Evolutionary conservation across 2,329 filamentous ascomycete genomes (phyloP).

Genomic region (Aspergillus awamori): DNA sequence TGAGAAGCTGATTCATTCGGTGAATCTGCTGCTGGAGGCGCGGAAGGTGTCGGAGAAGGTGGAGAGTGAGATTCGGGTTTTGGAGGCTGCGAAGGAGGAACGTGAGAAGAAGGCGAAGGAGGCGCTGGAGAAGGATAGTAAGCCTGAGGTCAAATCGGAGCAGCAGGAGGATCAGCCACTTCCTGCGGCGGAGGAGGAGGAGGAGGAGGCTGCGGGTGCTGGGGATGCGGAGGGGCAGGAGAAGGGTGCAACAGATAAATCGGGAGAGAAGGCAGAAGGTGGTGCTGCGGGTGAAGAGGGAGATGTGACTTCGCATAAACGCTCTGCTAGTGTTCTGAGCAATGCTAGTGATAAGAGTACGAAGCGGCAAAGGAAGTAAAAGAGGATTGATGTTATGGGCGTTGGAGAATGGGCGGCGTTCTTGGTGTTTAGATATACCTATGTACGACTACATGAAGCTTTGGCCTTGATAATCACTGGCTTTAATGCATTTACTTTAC

Average conservation of each 20-base stretch:
- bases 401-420: conserved; percentile 10
- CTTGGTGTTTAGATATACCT: conserved; percentile 29
- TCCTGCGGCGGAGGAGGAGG: conserved; percentile 1
- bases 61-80: conserved; percentile 51
- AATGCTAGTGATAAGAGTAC: conserved; percentile 63
- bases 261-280: conserved; percentile 2
- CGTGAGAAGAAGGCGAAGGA: conserved; percentile 41
- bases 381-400: not conserved
- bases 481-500: not conserved
- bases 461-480: conserved; percentile 12
- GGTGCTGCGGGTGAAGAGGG: conserved; percentile 22
- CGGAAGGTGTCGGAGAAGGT: conserved; percentile 53
- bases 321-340: conserved; percentile 81
- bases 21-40: conserved; percentile 52
- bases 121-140: conserved; percentile 28
- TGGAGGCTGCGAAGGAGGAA: conserved; percentile 47
- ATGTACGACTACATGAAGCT: conserved; percentile 38
- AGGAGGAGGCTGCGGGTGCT: conserved; percentile 9
- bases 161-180: conserved; percentile 35
- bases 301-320: conserved; percentile 59
- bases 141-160: conserved; percentile 40
- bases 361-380: conserved; percentile 53
- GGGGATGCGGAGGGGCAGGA: conserved; percentile 21
- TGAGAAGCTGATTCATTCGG: conserved; percentile 51
- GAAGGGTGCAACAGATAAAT: not conserved